Conservation (phyloP, 768 basidiomycete genomes). For the Amanita brunnescens region DNA sequence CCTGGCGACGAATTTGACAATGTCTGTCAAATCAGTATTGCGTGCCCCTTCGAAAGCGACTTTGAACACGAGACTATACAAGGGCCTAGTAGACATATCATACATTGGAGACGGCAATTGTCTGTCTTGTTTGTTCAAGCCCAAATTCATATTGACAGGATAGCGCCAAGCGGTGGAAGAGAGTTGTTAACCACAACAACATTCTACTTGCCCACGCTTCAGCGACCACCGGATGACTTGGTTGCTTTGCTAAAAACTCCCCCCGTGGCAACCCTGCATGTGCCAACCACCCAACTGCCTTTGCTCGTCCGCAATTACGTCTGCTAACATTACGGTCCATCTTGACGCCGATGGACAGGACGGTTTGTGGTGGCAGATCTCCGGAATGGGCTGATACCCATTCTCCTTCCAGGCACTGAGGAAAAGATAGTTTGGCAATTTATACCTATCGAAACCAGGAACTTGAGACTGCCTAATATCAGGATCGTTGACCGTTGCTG, state of each 20-base stretch:
- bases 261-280: constrained; percentile 54
- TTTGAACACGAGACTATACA: constrained; percentile 24
- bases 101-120: constrained; percentile 58
- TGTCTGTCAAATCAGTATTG: constrained; percentile 42
- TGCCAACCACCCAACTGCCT: constrained; percentile 43
- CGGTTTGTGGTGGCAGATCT: constrained; percentile 73
- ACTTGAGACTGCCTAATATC: constrained; percentile 52
- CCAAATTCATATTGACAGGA: constrained; percentile 25
- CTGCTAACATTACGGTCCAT: constrained; percentile 63
- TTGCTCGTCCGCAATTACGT: constrained; percentile 57
- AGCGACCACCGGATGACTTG: constrained; percentile 52
- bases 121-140: constrained; percentile 1
- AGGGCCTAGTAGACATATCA: constrained; percentile 49
- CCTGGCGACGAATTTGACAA: constrained; percentile 59
- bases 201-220: constrained; percentile 53
- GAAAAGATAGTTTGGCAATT: constrained; percentile 58
- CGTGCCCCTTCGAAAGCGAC: constrained; percentile 27
- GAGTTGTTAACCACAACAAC: constrained; percentile 39
- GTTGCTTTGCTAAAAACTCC: constrained; percentile 61
- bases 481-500: constrained; percentile 39
- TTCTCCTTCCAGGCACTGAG: constrained; percentile 69
- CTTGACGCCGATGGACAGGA: constrained; percentile 63
- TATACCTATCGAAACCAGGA: constrained; percentile 69
- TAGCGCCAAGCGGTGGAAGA: constrained; percentile 32
- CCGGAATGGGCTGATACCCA: constrained; percentile 54